These are phyloP conservation scores for Taxillus chinensis DNA, from an alignment of 164 flowering plant genomes.

Conservation along the genomic window DNA sequence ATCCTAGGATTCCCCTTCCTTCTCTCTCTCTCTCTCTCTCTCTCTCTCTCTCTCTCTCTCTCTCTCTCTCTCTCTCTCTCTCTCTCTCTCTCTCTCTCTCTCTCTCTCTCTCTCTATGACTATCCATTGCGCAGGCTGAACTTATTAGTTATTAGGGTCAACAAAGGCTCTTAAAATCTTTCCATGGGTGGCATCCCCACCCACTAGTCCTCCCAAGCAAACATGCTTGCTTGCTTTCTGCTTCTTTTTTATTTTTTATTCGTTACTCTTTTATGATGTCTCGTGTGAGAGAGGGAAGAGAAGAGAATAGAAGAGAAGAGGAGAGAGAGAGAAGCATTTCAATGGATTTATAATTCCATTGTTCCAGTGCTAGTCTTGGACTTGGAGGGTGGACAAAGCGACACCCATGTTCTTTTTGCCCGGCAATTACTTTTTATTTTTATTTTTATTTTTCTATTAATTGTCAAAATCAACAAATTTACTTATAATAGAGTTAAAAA, in stretches of 20 bases:
- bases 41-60: neutral
- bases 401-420: constrained; percentile 18
- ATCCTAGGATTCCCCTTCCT: constrained; percentile 23
- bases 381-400: constrained; percentile 15
- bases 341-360: constrained; percentile 3
- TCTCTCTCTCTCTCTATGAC: neutral
- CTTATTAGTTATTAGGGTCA: no score
- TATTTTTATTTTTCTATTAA: neutral
- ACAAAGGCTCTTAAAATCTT: no score
- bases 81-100: neutral
- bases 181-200: no score
- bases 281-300: neutral
- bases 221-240: no score
- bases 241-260: no score
- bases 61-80: neutral
- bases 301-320: neutral
- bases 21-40: neutral
- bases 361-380: constrained; percentile 10
- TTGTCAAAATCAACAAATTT: no score
- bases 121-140: no score
- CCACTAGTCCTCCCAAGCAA: no score
- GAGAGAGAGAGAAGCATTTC: constrained; percentile 3
- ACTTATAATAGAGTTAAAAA: no score
- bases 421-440: constrained; percentile 1
- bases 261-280: neutral